Evolutionary conservation across 2,329 filamentous ascomycete species (phyloP).

Genomic region (Aspergillus ibericus): DNA sequence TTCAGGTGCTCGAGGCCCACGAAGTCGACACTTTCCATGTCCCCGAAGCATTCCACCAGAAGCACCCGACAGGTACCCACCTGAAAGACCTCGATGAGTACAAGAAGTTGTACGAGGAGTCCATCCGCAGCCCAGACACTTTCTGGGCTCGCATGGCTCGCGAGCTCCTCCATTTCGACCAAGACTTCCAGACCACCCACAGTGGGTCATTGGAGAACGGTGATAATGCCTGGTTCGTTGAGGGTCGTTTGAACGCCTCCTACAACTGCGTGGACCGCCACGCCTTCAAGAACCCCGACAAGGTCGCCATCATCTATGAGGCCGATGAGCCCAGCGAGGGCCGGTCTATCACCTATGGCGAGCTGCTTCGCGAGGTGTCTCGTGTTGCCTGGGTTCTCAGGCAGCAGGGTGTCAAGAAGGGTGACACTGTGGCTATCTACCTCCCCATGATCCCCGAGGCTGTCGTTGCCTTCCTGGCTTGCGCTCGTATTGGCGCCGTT

Average conservation of each 20-base stretch:
- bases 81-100: slow-evolving; percentile 62
- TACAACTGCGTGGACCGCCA: slow-evolving; percentile 98
- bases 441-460: slow-evolving; percentile 99
- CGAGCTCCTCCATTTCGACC: slow-evolving; percentile 85
- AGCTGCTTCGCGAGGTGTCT: slow-evolving; percentile 90
- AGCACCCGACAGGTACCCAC: slow-evolving; percentile 63
- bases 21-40: slow-evolving; percentile 55
- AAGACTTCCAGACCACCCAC: slow-evolving; percentile 87
- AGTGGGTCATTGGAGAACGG: slow-evolving; percentile 73
- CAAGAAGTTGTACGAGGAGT: slow-evolving; percentile 70
- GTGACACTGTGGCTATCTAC: slow-evolving; percentile 95
- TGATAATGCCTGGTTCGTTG: slow-evolving; percentile 91
- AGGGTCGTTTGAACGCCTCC: slow-evolving; percentile 89
- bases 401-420: slow-evolving; percentile 94
- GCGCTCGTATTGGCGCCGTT: slow-evolving; percentile 86
- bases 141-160: slow-evolving; percentile 89
- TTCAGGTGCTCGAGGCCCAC: slow-evolving; percentile 48
- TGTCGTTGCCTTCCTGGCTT: slow-evolving; percentile 85
- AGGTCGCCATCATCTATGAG: slow-evolving; percentile 97
- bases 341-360: slow-evolving; percentile 85
- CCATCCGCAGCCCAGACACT: slow-evolving; percentile 81
- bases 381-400: slow-evolving; percentile 83
- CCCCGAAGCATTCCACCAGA: slow-evolving; percentile 57
- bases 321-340: slow-evolving; percentile 87
- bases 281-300: slow-evolving; percentile 90